These are phyloP conservation scores for Cinchona pubescens DNA, from an alignment of 257 asterid species.

Conservation along the genomic window DNA sequence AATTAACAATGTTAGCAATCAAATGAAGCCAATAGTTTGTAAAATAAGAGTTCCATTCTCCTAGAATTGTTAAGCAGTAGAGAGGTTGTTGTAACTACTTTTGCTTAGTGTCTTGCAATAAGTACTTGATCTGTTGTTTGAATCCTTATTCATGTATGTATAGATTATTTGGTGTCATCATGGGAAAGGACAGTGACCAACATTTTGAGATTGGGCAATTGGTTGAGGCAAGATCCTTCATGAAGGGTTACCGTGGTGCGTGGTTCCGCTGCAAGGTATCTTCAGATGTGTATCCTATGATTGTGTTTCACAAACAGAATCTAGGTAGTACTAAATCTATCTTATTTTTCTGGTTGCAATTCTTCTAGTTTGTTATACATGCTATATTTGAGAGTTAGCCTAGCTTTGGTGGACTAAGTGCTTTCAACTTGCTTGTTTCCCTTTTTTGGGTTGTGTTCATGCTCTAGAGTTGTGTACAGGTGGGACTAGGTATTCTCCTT, in stretches of 20 bases:
- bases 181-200: conserved; percentile 10
- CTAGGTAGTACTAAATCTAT: no score
- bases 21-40: background rate
- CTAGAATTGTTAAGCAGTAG: background rate
- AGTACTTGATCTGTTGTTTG: background rate
- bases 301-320: no score
- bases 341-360: background rate
- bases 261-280: conserved; percentile 32
- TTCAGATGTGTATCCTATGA: background rate
- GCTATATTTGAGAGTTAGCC: background rate
- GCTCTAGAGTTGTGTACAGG: background rate
- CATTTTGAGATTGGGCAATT: conserved; percentile 24
- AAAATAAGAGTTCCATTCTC: no score
- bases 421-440: background rate
- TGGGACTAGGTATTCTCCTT: background rate
- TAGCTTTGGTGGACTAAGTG: background rate
- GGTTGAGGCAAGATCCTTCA: conserved; percentile 26
- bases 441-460: background rate
- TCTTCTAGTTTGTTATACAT: background rate
- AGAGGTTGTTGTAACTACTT: background rate
- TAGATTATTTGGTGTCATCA: conserved; percentile 5
- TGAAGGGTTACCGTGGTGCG: conserved; percentile 26
- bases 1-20: no score
- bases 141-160: background rate
- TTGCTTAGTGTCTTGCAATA: background rate